Evolutionary conservation across 371 early-diverging fungal species (phyloP), one percentile per base, ranked within the genome.

Genomic region (Mortierella sp.): DNA sequence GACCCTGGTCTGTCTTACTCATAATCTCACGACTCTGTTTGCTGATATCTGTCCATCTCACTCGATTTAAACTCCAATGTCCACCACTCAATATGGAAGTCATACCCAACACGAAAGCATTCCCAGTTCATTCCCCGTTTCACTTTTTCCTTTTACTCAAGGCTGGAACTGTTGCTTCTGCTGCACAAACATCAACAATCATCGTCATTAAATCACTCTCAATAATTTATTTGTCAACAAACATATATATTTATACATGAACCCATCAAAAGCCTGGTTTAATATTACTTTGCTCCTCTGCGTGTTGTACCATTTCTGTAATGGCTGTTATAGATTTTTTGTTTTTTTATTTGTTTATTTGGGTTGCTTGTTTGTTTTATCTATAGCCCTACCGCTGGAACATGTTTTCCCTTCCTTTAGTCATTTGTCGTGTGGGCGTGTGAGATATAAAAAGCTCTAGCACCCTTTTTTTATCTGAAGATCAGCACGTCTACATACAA

Each of bases 131-230:
- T 52, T 52, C 52, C 52, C 52, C 52, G 55, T 55, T 55, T 8
- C 28, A 28, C n/a, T n/a, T 50, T 16, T n/a, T n/a, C 7, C 16
- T 45, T 11, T 45, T 45, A 11, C 50, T 50, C n/a, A 6, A 50
- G 50, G 50, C 50, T 50, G 21, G 50, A 50, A n/a, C 50, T n/a
- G n/a, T n/a, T 50, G 13, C 11, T 45, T 45, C 50, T 50, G n/a
- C 7, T 50, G 50, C 50, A 50, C n/a, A 50, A 50, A 50, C 50
- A 50, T 50, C 50, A 50, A 50, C n/a, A 50, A 50, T n/a, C n/a
- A 16, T 36, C 4, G 36, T 36, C 36, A 36, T 36, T 36, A 36
- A 36, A 36, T 36, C 36, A 36, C 36, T 3, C 36, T 6, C 7
- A 36, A 6, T 36, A 36, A 36, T 36, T 0, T 36, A 36, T 36